Evolutionary conservation across 805 yeast species (phyloP).

Genomic region (Candida coleopterorum): DNA sequence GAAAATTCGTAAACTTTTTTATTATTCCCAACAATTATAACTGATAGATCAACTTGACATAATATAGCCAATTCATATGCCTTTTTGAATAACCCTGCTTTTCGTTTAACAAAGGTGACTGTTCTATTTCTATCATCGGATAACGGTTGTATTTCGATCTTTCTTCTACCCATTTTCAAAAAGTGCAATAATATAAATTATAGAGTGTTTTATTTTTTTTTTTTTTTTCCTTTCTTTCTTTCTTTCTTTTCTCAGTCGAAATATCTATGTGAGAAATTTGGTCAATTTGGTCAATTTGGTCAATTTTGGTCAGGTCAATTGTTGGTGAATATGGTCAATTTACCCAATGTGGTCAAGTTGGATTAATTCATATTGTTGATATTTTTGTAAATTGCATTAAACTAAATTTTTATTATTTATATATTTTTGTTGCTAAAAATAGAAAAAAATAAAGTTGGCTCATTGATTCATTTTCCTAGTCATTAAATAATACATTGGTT

Average conservation of each 20-base stretch:
- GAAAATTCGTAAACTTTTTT: slow-evolving; percentile 82
- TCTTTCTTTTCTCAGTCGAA: neutral
- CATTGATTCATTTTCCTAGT: neutral
- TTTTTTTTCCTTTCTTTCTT: neutral
- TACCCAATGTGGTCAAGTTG: too few relatives aligned
- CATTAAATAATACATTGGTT: slow-evolving; percentile 38
- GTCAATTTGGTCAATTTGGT: too few relatives aligned
- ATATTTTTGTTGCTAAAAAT: neutral
- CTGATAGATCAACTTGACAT: slow-evolving; percentile 91
- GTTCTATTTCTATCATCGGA: slow-evolving; percentile 82
- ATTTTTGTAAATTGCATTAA: too few relatives aligned
- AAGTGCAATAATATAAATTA: neutral
- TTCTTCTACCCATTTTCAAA: slow-evolving; percentile 93
- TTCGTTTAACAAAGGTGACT: slow-evolving; percentile 87
- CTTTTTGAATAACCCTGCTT: slow-evolving; percentile 88
- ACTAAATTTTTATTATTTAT: too few relatives aligned
- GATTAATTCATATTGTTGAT: too few relatives aligned
- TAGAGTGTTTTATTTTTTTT: neutral
- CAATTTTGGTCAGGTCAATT: too few relatives aligned
- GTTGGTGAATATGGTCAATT: too few relatives aligned
- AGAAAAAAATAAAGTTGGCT: too few relatives aligned
- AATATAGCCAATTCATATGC: slow-evolving; percentile 83
- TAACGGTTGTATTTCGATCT: slow-evolving; percentile 88
- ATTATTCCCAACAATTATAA: slow-evolving; percentile 78
- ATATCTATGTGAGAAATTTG: too few relatives aligned